A percentile compares a stretch with the other conserved stretches of the same genome.
Evolutionary conservation across 2,329 filamentous ascomycete species (phyloP).

Genomic region (Botryotinia narcissicola): DNA sequence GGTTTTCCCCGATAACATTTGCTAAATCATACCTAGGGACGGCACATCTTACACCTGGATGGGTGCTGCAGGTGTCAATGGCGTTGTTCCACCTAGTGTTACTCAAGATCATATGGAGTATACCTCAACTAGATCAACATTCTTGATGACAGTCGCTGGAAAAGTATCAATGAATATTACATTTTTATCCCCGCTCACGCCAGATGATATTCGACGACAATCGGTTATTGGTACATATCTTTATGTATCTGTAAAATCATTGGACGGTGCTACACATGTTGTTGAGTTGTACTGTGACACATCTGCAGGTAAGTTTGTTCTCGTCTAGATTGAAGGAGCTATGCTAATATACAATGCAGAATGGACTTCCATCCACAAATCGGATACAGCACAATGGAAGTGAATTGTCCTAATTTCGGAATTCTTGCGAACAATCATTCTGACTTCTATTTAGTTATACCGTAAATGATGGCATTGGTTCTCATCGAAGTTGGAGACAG

Average conservation of each 20-base stretch:
- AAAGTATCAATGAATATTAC: conserved; percentile 64
- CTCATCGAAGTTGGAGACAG: conserved; percentile 30
- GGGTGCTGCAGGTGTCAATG: conserved; percentile 49
- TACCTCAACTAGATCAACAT: conserved; percentile 69
- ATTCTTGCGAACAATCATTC: conserved; percentile 42
- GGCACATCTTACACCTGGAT: conserved; percentile 64
- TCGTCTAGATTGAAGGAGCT: background rate
- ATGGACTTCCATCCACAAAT: conserved; percentile 64
- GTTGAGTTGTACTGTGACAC: conserved; percentile 73
- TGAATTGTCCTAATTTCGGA: conserved; percentile 55
- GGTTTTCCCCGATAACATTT: background rate
- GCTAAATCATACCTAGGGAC: conserved; percentile 42
- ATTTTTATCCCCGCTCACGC: conserved; percentile 70
- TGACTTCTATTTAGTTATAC: conserved; percentile 46
- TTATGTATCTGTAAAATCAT: conserved; percentile 58
- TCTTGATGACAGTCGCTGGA: conserved; percentile 62
- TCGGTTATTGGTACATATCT: conserved; percentile 71
- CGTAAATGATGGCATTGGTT: conserved; percentile 29
- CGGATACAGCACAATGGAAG: conserved; percentile 58
- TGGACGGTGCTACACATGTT: conserved; percentile 60
- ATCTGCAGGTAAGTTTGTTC: conserved; percentile 55
- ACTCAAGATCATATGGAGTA: conserved; percentile 65
- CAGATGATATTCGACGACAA: conserved; percentile 63
- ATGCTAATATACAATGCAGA: conserved; percentile 47
- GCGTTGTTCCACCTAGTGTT: conserved; percentile 47